A percentile compares a stretch with the other conserved stretches of the same genome.
Evolutionary conservation across 768 basidiomycete genomes (phyloP).

Genomic region (Collybiopsis luxurians): DNA sequence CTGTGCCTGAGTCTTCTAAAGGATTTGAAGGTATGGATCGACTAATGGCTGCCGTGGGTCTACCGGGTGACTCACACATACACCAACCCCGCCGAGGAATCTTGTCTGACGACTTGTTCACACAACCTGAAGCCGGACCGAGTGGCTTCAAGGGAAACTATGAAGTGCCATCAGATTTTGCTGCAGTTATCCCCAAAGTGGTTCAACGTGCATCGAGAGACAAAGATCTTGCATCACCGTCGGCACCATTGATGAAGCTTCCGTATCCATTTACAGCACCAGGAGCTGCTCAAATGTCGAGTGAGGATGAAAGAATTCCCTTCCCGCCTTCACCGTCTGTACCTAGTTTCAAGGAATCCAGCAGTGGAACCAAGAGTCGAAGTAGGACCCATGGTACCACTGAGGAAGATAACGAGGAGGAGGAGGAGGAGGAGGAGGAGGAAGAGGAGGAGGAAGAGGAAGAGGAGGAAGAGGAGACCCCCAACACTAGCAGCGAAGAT

Average conservation of each 20-base stretch:
- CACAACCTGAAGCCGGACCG: conserved; percentile 30
- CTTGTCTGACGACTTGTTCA: conserved; percentile 67
- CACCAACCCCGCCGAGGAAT: conserved; percentile 54
- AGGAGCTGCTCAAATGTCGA: conserved; percentile 51
- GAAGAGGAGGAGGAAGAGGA: conserved; percentile 26
- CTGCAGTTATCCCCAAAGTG: conserved; percentile 41
- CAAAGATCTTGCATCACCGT: conserved; percentile 25
- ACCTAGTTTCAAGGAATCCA: conserved; percentile 37
- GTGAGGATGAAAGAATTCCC: conserved; percentile 61
- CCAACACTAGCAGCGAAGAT: conserved; percentile 41
- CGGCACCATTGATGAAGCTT: conserved; percentile 44
- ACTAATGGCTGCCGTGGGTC: conserved; percentile 56
- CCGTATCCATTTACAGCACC: conserved; percentile 73
- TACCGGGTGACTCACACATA: conserved; percentile 31
- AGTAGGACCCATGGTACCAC: conserved; percentile 24
- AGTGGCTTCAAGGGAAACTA: conserved; percentile 9
- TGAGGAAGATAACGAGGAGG: conserved; percentile 31
- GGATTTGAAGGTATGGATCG: conserved; percentile 54
- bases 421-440: conserved; percentile 27
- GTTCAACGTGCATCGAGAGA: conserved; percentile 48
- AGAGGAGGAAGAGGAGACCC: conserved; percentile 25
- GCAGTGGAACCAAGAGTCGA: conserved; percentile 18
- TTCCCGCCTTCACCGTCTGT: conserved; percentile 66
- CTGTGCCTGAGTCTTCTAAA: conserved; percentile 25
- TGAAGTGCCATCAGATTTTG: conserved; percentile 26